Conservation (phyloP, 441 rosid genomes). For the Breynia disticha region DNA sequence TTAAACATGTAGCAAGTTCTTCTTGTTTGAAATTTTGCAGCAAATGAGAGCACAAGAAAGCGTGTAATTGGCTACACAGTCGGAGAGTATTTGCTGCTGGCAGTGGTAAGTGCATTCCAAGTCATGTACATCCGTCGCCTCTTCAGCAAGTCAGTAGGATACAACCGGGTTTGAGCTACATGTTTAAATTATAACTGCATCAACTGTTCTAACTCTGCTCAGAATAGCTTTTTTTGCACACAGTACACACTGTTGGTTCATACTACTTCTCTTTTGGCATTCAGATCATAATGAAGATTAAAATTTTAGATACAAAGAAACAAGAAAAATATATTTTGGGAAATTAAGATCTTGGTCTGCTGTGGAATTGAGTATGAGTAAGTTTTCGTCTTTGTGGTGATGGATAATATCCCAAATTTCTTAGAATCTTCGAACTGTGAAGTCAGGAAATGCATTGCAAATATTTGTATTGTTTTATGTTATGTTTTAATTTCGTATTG, state of each 20-base stretch:
- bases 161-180: slow-evolving; percentile 58
- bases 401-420: not conserved
- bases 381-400: not conserved
- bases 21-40: slow-evolving; percentile 31
- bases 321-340: not conserved
- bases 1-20: not conserved
- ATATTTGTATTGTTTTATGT: too few species aligned
- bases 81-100: slow-evolving; percentile 69
- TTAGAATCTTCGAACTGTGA: too few species aligned
- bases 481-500: too few species aligned
- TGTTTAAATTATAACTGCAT: slow-evolving; percentile 5
- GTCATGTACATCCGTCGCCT: slow-evolving; percentile 78
- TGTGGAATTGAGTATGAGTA: not conserved
- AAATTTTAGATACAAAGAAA: not conserved
- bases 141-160: slow-evolving; percentile 91
- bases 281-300: slow-evolving; percentile 4
- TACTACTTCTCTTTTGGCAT: slow-evolving; percentile 6
- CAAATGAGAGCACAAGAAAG: slow-evolving; percentile 86
- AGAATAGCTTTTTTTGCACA: not conserved
- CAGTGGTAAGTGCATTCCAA: slow-evolving; percentile 61
- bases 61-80: slow-evolving; percentile 78
- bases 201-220: not conserved
- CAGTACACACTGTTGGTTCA: not conserved
- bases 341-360: not conserved
- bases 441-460: too few species aligned